phyloP scores from a whole-genome alignment of 805 yeast species.

The Myxozyma udenii region DNA sequence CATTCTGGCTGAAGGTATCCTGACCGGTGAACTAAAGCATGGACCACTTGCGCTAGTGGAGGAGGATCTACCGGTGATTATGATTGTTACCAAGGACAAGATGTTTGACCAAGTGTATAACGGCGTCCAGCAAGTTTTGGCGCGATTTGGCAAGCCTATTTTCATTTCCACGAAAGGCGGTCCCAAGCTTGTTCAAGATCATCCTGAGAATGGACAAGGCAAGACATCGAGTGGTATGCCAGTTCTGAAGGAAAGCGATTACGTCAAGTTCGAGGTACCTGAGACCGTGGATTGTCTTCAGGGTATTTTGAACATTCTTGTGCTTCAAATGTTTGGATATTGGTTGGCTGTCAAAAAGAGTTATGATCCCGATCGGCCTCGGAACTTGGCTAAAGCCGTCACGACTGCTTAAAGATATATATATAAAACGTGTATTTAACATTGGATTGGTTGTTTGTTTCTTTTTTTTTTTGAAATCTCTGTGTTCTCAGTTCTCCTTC shows the following conservation, averaged over 20 bases:
- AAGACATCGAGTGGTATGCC: slow-evolving; percentile 38
- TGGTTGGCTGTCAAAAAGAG: slow-evolving; percentile 96
- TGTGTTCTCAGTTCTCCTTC: too few species aligned
- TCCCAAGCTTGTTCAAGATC: not conserved
- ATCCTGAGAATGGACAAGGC: not conserved
- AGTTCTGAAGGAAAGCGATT: slow-evolving; percentile 36
- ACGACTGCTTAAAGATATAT: slow-evolving; percentile 70
- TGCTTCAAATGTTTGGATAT: slow-evolving; percentile 92
- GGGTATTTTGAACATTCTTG: slow-evolving; percentile 90
- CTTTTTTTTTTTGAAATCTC: not conserved
- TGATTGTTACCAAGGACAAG: slow-evolving; percentile 93
- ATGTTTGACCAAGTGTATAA: slow-evolving; percentile 93
- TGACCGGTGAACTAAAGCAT: slow-evolving; percentile 98
- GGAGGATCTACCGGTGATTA: slow-evolving; percentile 87
- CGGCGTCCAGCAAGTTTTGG: slow-evolving; percentile 93
- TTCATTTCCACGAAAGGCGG: slow-evolving; percentile 82
- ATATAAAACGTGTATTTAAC: not conserved
- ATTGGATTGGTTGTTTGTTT: not conserved
- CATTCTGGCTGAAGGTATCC: slow-evolving; percentile 98
- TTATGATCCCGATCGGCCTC: slow-evolving; percentile 96
- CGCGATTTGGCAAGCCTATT: slow-evolving; percentile 96
- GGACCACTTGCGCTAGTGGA: slow-evolving; percentile 97
- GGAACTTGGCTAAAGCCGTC: slow-evolving; percentile 96
- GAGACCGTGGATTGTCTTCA: slow-evolving; percentile 95
- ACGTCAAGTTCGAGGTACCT: slow-evolving; percentile 76